Percentiles rank a stretch among this genome's conserved stretches.
phyloP scores from a whole-genome alignment of 306 rosid species.

The Carpinus viminea region DNA sequence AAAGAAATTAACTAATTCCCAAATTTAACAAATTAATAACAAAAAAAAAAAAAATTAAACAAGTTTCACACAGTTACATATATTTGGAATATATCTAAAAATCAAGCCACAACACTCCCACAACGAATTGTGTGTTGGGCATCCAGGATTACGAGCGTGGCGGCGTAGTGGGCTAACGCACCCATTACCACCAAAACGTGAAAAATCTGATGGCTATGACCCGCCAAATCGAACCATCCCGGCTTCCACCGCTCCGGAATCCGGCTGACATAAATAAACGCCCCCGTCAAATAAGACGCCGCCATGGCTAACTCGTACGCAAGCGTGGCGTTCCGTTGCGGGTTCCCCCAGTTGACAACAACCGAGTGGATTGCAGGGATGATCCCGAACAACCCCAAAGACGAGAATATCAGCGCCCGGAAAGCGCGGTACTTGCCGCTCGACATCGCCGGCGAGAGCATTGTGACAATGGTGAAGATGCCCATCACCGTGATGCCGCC shows the following conservation, averaged over 20 bases:
- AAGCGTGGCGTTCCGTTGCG: slow-evolving; percentile 58
- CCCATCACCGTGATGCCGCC: slow-evolving; percentile 88
- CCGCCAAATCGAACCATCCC: slow-evolving; percentile 87
- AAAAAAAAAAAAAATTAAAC: too few species aligned
- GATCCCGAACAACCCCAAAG: slow-evolving; percentile 91
- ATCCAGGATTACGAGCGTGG: slow-evolving; percentile 68
- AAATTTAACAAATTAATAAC: too few species aligned
- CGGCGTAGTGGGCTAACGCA: slow-evolving; percentile 84
- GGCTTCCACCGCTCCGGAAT: slow-evolving; percentile 91
- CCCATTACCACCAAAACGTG: slow-evolving; percentile 84
- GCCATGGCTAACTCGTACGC: slow-evolving; percentile 80
- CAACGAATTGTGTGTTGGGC: slow-evolving; percentile 75
- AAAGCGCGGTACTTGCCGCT: slow-evolving; percentile 53
- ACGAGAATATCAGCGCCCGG: slow-evolving; percentile 75
- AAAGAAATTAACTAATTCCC: too few species aligned
- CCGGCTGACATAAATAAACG: slow-evolving; percentile 66
- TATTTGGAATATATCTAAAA: too few species aligned
- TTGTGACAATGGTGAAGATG: slow-evolving; percentile 58
- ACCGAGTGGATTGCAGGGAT: slow-evolving; percentile 79
- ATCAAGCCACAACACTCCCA: slow-evolving; percentile 9
- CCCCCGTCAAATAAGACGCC: slow-evolving; percentile 67
- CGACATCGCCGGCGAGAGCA: slow-evolving; percentile 67
- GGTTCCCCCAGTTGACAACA: slow-evolving; percentile 78
- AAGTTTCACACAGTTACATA: too few species aligned
- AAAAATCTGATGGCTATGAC: slow-evolving; percentile 93